Conservation (phyloP, 2,329 filamentous ascomycete species). For the Talaromyces sp. region DNA sequence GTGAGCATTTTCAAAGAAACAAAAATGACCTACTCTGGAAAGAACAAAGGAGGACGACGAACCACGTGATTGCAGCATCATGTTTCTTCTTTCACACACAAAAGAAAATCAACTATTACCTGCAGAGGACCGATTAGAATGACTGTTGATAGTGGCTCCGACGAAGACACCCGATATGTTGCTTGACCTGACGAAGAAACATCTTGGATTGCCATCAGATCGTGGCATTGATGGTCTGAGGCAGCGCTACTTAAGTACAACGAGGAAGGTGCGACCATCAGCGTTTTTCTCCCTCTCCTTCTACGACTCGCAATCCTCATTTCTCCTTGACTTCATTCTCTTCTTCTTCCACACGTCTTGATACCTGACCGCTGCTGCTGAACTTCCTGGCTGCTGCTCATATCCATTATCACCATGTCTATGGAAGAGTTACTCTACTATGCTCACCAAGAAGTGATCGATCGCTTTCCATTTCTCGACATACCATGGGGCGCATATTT, state of each 20-base stretch:
- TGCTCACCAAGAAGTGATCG: neutral
- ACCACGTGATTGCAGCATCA: neutral
- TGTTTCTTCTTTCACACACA: neutral
- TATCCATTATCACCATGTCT: neutral
- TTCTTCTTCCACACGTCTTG: neutral
- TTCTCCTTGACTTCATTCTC: neutral
- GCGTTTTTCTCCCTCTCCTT: neutral
- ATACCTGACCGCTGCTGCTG: neutral
- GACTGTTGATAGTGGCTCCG: neutral
- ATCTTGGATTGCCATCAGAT: neutral
- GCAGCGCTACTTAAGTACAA: neutral
- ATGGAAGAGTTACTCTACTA: neutral
- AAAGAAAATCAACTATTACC: neutral
- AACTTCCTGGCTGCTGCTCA: neutral
- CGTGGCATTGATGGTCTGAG: neutral
- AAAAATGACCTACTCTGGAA: neutral
- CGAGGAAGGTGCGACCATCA: neutral
- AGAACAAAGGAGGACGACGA: neutral
- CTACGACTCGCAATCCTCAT: neutral
- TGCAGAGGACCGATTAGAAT: neutral
- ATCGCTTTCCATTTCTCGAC: neutral
- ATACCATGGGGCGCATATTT: conserved; percentile 9
- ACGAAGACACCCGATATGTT: neutral
- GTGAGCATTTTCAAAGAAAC: neutral
- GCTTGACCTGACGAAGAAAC: neutral